Percentiles rank a stretch among this genome's conserved stretches.
These are phyloP conservation scores for Aristolochia fimbriata DNA, from an alignment of 164 flowering plant genomes.

Conservation along the genomic window DNA sequence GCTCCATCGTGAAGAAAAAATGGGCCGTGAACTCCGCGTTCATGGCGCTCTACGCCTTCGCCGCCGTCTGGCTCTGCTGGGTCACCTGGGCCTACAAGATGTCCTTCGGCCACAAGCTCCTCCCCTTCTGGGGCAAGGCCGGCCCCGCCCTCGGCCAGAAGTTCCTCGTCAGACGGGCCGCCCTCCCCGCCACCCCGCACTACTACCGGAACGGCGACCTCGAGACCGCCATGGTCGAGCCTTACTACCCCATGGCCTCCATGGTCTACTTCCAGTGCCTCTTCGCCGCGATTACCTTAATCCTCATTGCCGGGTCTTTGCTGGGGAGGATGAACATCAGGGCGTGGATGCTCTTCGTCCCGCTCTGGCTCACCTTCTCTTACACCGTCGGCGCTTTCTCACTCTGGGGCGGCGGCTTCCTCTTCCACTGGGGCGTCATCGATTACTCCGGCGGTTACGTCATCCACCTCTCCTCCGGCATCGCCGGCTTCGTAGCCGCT, in stretches of 20 bases:
- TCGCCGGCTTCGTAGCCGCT: constrained; percentile 14
- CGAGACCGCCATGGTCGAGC: constrained; percentile 12
- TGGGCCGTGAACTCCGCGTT: constrained; percentile 19
- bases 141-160: constrained; percentile 16
- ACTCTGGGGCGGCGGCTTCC: constrained; percentile 15
- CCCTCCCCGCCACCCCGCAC: constrained; percentile 9
- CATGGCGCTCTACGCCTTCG: constrained; percentile 19
- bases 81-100: constrained; percentile 14
- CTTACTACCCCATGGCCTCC: constrained; percentile 15
- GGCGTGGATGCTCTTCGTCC: constrained; percentile 19
- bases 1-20: too few species aligned
- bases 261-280: constrained; percentile 18
- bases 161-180: constrained; percentile 12
- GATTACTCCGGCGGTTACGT: constrained; percentile 16
- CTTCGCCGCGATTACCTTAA: constrained; percentile 12
- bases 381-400: constrained; percentile 14
- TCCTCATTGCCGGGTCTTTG: constrained; percentile 13
- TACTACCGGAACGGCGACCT: constrained; percentile 8
- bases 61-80: constrained; percentile 16
- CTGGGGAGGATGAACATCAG: constrained; percentile 13
- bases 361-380: constrained; percentile 18
- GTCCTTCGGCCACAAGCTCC: constrained; percentile 15
- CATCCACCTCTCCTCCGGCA: constrained; percentile 15
- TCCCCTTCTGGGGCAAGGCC: too few species aligned
- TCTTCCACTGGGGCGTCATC: constrained; percentile 17